Base-by-base conservation (phyloP, 345 rosid species). In the Syzygium grande region DNA sequence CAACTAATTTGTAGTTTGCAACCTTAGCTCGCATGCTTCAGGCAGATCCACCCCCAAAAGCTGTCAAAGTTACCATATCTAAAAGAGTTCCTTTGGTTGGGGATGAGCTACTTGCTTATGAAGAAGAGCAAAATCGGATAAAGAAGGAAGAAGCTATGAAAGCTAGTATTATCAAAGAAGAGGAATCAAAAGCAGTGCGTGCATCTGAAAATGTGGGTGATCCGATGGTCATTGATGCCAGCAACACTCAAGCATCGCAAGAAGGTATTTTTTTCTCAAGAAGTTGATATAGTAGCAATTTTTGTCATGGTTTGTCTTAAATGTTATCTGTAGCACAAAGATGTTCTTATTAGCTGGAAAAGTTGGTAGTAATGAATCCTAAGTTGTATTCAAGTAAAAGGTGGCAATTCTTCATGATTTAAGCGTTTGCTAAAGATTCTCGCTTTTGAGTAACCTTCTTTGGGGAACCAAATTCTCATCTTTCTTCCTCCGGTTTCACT, bases 41-140 rank as follows among this genome's bases (percentile, higher is more conserved):
- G 95, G 96, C 99, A 88, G 94, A 97, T 92, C 99, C 99, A 89
- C 99, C 99, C 89, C 99, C 99, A 84, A 98, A 96, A 92, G 96
- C 96, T 90, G 99, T 96, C 86, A 98, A 98, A 95, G 97, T 98
- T 85, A 96, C 92, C 85, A 92, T 98, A 94, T 98, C 99, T 87
- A 94, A 89, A 93, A 96, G 99, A 94, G 92, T 96, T 94, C 99
- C 98, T 91, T 93, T 98, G 94, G 96, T 93, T 90, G 99, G 99
- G 89, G 99, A 96, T 89, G 99, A 98, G 94, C 90, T 98, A 89
- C 91, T 95, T 92, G 99, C 98, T 68, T 96, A 98, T 88, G 99
- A 96, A 92, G 99, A 98, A 91, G 99, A 95, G 92, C 99, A 98
- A 91, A 96, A 93, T 92, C 93, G 97, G 87, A 55, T 95, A 85